Evolutionary conservation across 768 basidiomycete species (phyloP), one percentile per base, ranked within the genome.

Genomic region (Cubamyces lactineus): DNA sequence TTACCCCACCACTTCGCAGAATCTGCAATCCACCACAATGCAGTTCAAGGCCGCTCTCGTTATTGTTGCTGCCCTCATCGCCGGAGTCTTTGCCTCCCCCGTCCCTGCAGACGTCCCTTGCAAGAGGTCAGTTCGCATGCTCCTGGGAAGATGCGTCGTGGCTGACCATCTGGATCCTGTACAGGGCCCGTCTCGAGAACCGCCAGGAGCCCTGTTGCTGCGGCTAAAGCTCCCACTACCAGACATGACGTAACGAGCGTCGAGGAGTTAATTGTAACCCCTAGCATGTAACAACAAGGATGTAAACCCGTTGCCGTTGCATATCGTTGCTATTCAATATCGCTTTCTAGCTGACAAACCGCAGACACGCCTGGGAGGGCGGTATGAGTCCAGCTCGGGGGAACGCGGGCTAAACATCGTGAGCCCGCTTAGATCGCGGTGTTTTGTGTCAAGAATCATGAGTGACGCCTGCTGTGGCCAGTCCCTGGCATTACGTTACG

Each of bases 141-240:
- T 41, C 23, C 12, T 19, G 38, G 26, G 45, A 17, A 19, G 21
- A 40, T 5, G 7, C n/a, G 3, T 28, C 19, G 5, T 40, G 30
- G 38, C 56, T 49, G 7, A 48, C 30, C 34, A 11, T 11, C 24
- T n/a, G n/a, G n/a, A n/a, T n/a, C n/a, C n/a, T 16, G 9, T 24
- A 40, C 30, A 47, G 56, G 26, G 45, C 23, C 34, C 46, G 21
- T 12, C 42, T 53, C 17, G 47, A 62, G 53, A 57, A 57, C 21
- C 61, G 62, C 24, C 62, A 63, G 34, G 41, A 52, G 23, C 56
- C 62, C 23, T 63, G 62, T 34, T 63, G 57, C 51, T 63, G 61
- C 39, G 47, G 52, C 12, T 53, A 30, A 59, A 24, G 42, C 42
- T 43, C 42, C 17, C 17, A 30, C 51, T 53, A 12, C 17, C 51